Evolutionary conservation across 441 rosid genomes (phyloP), one percentile per base, ranked within the genome.

Genomic region (Corymbia citriodora): DNA sequence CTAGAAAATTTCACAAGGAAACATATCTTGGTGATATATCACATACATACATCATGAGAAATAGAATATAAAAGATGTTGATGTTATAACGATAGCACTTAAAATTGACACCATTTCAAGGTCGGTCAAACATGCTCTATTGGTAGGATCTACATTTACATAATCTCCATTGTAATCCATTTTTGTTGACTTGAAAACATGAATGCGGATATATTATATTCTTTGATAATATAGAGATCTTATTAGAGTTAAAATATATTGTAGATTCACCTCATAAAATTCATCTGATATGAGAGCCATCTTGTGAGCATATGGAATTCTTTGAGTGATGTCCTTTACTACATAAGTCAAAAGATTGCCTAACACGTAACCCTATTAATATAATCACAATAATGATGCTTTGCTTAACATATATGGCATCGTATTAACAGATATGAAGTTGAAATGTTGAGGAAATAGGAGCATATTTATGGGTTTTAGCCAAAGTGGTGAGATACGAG

Each of bases 211-310:
- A 55, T 55, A 55, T 16, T 55, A 55, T 55, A 54, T 54, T 16
- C 8, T 55, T 54, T 54, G 7, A 55, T 55, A 18, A 55, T 55
- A 55, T 8, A 23, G 54, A 83, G 45, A 61, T 19, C 9, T 55
- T 54, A n/a, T n/a, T 21, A 48, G 8, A 17, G 61, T 33, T 17
- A 70, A 21, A 7, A 23, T 25, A 36, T 33, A 21, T 45, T 18
- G 21, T 36, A 49, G 8, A 25, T 19, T 89, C 89, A 91, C 93
- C 91, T 91, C 74, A 25, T 88, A 92, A 55, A 88, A 83, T 29
- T 89, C 91, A 52, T 91, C 92, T 4, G 91, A 92, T 87, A 92
- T 92, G 50, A 92, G 89, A 36, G 90, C 88, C 65, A n/a, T 88
- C 25, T 91, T 83, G 54, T 90, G 91, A 49, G 55, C 79, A 4